Evolutionary conservation across 768 basidiomycete species (phyloP), one percentile per base, ranked within the genome.

Genomic region (Clavulina sp.): DNA sequence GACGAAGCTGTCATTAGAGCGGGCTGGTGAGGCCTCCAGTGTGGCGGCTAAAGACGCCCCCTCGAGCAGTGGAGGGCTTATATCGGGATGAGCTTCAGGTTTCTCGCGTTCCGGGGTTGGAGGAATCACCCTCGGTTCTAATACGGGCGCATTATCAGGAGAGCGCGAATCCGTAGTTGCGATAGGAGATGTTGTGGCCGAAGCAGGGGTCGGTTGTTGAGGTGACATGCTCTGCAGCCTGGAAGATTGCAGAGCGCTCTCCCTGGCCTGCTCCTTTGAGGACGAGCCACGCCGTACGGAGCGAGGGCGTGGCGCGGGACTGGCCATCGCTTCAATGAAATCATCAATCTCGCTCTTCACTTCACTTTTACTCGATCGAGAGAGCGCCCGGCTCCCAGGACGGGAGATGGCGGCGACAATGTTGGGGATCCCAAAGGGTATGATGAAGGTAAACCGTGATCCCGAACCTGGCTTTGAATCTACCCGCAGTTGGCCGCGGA

Each of bases 401-500:
- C n/a, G 4, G 29, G 30, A 5, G 40, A 51, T 50, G 4, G 56
- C 29, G 7, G 34, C 34, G 9, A 19, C 19, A n/a, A n/a, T 56
- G 7, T 63, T 58, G 6, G 67, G 63, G 2, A 80, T 60, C 1
- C 72, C 64, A 54, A 86, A 73, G 4, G 81, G 79, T 36, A 83
- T 73, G 5, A 81, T 64, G 64, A 81, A 78, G 1, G 80, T 82
- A 66, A 87, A 86, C 3, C 71, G 70, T 31, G 80, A 81, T 5
- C 84, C 85, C 58, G 72, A 63, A 41, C 68, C 70, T n/a, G 76
- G 67, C 48, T 74, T 71, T 0, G 82, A 85, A 52, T 85, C 80
- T 3, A 84, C 83, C 4, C 81, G 75, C 2, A 89, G 71, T 61
- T 84, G 83, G 2, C 84, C 85, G 0, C 76, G 78, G 2, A 86